Evolutionary conservation across 2,329 filamentous ascomycete species (phyloP).

Genomic region (Pseudonectria foliicola): DNA sequence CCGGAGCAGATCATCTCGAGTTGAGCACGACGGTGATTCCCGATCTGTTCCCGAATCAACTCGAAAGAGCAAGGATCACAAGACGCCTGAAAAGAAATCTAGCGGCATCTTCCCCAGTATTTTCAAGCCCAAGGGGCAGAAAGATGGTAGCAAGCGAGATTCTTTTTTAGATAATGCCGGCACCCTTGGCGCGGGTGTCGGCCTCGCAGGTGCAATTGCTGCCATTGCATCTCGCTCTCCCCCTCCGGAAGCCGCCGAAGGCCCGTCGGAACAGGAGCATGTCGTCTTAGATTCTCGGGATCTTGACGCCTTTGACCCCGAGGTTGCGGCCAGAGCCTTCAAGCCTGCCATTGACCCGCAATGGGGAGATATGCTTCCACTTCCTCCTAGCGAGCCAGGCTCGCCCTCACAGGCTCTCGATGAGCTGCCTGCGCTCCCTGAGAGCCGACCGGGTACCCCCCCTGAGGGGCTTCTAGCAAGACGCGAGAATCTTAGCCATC

Average conservation of each 20-base stretch:
- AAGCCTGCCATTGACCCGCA: conserved; percentile 61
- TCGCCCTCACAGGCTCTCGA: conserved; percentile 35
- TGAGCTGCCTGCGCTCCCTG: conserved; percentile 48
- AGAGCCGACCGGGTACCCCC: conserved; percentile 52
- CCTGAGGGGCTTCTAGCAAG: conserved; percentile 38
- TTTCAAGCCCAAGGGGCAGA: conserved; percentile 36
- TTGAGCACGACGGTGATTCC: conserved; percentile 41
- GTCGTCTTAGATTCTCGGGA: conserved; percentile 19
- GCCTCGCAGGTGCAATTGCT: conserved; percentile 46
- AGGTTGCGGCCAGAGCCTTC: conserved; percentile 50
- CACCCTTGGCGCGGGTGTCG: conserved; percentile 64
- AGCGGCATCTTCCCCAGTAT: conserved; percentile 43
- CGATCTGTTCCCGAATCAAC: conserved; percentile 33
- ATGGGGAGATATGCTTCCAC: conserved; percentile 56
- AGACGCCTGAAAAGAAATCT: conserved; percentile 32
- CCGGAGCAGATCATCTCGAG: conserved; percentile 23
- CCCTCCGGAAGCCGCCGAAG: conserved; percentile 40
- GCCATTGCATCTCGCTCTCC: conserved; percentile 32
- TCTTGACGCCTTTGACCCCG: conserved; percentile 44
- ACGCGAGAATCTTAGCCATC: conserved; percentile 35
- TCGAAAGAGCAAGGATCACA: conserved; percentile 26
- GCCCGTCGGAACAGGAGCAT: conserved; percentile 32
- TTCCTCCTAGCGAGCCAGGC: conserved; percentile 53
- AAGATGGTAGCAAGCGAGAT: conserved; percentile 37
- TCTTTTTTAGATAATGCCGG: conserved; percentile 69